A percentile compares a stretch with the other conserved stretches of the same genome.
Conservation (phyloP, 108 stramenopile species). For the Parietichytrium sp. region DNA sequence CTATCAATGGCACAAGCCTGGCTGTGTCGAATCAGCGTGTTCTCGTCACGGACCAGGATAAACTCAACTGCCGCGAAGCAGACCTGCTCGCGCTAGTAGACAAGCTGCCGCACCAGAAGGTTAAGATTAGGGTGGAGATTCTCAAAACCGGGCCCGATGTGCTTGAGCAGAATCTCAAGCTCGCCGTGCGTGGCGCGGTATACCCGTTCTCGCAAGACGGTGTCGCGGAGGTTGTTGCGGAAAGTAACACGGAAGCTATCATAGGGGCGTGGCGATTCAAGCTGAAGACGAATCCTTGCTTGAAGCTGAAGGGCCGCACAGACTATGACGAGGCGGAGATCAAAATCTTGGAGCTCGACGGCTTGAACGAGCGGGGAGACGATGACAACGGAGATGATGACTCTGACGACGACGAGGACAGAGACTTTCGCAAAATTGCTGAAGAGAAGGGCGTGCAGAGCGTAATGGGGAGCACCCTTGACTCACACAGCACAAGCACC, state of each 20-base stretch:
- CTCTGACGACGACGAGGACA: background rate
- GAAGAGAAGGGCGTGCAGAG: no score
- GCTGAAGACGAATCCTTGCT: background rate
- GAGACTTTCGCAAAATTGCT: background rate
- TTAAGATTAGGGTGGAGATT: background rate
- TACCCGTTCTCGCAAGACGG: background rate
- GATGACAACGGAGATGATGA: background rate
- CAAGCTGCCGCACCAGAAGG: background rate
- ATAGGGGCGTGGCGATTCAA: background rate
- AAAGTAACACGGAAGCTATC: background rate
- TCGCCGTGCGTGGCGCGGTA: background rate
- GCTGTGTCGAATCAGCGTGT: background rate
- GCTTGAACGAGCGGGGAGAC: background rate
- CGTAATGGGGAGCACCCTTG: no score
- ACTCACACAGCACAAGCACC: constrained; percentile 20
- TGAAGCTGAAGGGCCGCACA: background rate
- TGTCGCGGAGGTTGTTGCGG: background rate
- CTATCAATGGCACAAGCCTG: background rate
- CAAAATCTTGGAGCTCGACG: background rate
- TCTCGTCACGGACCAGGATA: background rate
- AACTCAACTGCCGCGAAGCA: background rate
- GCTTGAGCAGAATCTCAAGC: background rate
- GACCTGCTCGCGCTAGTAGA: background rate
- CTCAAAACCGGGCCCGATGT: background rate
- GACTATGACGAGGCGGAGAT: background rate